Evolutionary conservation across 305 asterid genomes (phyloP).

Genomic region (Stenogyne calaminthoides): DNA sequence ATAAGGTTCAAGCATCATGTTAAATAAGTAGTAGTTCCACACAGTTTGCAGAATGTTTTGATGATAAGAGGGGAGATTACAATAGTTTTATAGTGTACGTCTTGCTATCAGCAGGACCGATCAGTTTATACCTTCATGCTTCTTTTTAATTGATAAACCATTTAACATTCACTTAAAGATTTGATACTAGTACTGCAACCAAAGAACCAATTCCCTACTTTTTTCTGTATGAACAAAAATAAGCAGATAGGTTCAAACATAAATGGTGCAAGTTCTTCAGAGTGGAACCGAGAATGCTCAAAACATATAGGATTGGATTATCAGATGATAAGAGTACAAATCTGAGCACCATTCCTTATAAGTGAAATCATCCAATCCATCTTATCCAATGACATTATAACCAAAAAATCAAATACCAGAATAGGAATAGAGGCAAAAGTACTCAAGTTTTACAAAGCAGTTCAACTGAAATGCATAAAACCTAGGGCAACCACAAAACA

Average conservation of each 20-base stretch:
- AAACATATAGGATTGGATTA: background rate
- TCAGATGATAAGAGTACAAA: no score
- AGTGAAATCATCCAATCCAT: background rate
- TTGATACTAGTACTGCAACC: background rate
- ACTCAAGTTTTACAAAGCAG: background rate
- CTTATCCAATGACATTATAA: background rate
- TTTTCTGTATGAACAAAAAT: background rate
- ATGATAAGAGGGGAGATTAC: background rate
- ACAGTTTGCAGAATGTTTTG: background rate
- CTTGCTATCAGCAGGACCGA: background rate
- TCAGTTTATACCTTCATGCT: background rate
- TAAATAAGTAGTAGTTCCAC: no score
- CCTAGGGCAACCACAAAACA: background rate
- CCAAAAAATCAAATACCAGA: background rate
- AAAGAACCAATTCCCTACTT: constrained; percentile 4
- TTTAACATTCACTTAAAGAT: background rate
- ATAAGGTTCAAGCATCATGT: background rate
- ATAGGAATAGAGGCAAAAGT: background rate
- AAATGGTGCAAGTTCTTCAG: background rate
- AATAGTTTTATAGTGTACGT: background rate
- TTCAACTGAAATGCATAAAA: background rate
- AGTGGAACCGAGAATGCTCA: background rate
- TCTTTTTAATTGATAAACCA: background rate
- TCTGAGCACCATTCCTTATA: background rate
- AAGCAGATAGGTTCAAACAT: background rate